Percentiles rank a stretch among this genome's conserved stretches.
phyloP scores from a whole-genome alignment of 2,329 filamentous ascomycete genomes.

The Botryosphaeria dothidea region DNA sequence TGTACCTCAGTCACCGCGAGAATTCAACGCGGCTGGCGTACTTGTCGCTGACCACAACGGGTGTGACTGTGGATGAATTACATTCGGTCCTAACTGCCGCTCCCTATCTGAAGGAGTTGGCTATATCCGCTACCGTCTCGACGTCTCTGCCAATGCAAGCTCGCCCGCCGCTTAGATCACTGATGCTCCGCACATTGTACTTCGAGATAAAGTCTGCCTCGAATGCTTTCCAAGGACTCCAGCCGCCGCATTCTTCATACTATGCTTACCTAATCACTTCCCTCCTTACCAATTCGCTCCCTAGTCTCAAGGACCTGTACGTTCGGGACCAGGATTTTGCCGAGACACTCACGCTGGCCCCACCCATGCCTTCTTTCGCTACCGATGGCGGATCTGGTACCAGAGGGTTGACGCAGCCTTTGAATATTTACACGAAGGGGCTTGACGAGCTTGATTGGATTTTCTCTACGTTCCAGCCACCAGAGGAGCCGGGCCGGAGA shows the following conservation, averaged over 20 bases:
- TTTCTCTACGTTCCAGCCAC: slow-evolving; percentile 61
- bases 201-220: slow-evolving; percentile 75
- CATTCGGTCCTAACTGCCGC: slow-evolving; percentile 62
- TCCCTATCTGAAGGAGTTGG: slow-evolving; percentile 59
- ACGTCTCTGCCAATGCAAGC: slow-evolving; percentile 58
- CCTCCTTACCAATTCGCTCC: slow-evolving; percentile 73
- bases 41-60: slow-evolving; percentile 66
- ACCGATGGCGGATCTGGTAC: slow-evolving; percentile 29
- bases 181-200: slow-evolving; percentile 70
- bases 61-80: slow-evolving; percentile 64
- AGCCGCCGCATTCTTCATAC: slow-evolving; percentile 61
- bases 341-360: slow-evolving; percentile 73
- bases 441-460: slow-evolving; percentile 69
- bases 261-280: slow-evolving; percentile 86
- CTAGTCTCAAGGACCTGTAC: slow-evolving; percentile 74
- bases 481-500: slow-evolving; percentile 44
- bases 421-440: slow-evolving; percentile 68
- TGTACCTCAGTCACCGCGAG: slow-evolving; percentile 65
- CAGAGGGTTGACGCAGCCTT: slow-evolving; percentile 45
- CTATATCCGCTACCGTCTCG: slow-evolving; percentile 58
- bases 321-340: slow-evolving; percentile 84
- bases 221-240: slow-evolving; percentile 58
- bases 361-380: slow-evolving; percentile 59
- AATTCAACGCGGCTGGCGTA: slow-evolving; percentile 58
- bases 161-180: slow-evolving; percentile 67